These are phyloP conservation scores for Botryotinia convoluta DNA, from an alignment of 2,329 filamentous ascomycete species.

Conservation along the genomic window DNA sequence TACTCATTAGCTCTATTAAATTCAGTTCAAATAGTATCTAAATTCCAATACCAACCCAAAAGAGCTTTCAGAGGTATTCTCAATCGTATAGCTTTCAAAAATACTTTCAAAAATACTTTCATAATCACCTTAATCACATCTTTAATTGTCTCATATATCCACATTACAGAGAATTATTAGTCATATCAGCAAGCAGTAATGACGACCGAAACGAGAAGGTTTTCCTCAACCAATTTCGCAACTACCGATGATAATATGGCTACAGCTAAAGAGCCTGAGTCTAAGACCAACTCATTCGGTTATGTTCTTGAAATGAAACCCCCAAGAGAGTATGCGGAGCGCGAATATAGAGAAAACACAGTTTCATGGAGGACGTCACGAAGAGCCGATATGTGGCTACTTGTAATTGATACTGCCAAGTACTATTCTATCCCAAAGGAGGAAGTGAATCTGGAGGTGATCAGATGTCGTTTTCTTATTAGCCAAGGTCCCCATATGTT, in stretches of 20 bases:
- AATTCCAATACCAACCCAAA: not conserved
- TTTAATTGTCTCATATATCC: not conserved
- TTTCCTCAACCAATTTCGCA: not conserved
- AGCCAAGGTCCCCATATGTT: not conserved
- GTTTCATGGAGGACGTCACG: fast-evolving
- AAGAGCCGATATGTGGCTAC: fast-evolving
- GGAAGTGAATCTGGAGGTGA: not conserved
- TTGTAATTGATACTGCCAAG: not conserved
- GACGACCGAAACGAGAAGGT: not conserved
- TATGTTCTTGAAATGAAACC: not conserved
- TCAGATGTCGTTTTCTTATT: not conserved
- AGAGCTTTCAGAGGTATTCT: not conserved
- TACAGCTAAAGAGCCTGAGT: not conserved
- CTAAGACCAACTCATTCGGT: not conserved
- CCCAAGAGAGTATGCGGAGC: not conserved
- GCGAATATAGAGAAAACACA: not conserved
- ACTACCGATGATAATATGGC: not conserved
- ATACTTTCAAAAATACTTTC: not conserved
- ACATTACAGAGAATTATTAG: not conserved
- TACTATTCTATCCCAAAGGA: not conserved
- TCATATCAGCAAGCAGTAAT: not conserved
- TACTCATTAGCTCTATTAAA: not conserved
- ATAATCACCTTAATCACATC: not conserved
- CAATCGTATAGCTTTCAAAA: fast-evolving
- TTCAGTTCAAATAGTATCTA: not conserved